Conservation (phyloP, 768 basidiomycete species). For the Astraeus odoratus region DNA sequence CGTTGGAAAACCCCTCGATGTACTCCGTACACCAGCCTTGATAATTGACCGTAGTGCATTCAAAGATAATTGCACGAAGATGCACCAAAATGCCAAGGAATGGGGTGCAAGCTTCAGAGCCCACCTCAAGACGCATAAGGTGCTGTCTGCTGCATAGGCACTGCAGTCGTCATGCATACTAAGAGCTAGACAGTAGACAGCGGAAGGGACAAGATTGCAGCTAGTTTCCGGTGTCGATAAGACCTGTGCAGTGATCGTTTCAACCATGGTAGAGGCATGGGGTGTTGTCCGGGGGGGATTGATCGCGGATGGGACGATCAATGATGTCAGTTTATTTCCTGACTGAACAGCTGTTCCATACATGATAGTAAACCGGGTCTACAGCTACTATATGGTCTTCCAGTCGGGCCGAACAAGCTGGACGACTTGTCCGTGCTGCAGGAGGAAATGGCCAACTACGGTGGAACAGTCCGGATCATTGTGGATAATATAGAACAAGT, state of each 20-base stretch:
- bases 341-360: conserved; percentile 1
- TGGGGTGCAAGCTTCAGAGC: conserved; percentile 73
- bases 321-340: conserved; percentile 53
- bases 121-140: conserved; percentile 84
- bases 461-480: conserved; percentile 59
- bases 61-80: conserved; percentile 62
- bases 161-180: conserved; percentile 4
- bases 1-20: conserved; percentile 47
- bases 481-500: conserved; percentile 76
- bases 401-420: conserved; percentile 63
- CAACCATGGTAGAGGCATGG: conserved; percentile 83
- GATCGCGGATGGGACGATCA: conserved; percentile 63
- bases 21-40: conserved; percentile 69
- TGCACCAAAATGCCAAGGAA: conserved; percentile 58
- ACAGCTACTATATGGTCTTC: conserved; percentile 79
- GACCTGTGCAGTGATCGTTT: conserved; percentile 64
- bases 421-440: conserved; percentile 58
- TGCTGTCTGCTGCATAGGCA: conserved; percentile 17
- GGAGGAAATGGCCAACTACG: conserved; percentile 45
- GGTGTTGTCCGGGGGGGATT: conserved; percentile 60
- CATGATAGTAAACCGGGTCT: too few relatives aligned
- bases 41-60: conserved; percentile 72
- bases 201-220: conserved; percentile 69
- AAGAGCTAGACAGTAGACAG: conserved; percentile 54
- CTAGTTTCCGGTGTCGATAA: conserved; percentile 46